These are phyloP conservation scores for Citrus glauca DNA, from an alignment of 345 rosid genomes.

Conservation along the genomic window DNA sequence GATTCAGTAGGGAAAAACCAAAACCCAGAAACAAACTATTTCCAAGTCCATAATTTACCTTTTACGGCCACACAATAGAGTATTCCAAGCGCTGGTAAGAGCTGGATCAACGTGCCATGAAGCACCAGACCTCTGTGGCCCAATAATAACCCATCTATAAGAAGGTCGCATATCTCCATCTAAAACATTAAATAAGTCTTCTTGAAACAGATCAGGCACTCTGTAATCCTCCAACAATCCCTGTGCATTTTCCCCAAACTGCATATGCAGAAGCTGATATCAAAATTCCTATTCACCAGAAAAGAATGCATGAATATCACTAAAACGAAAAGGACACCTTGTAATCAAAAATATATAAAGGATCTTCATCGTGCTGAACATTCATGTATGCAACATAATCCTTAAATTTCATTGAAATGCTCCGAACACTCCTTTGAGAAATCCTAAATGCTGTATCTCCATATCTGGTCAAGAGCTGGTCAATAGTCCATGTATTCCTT, in stretches of 20 bases:
- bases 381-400: constrained; percentile 79
- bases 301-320: not conserved
- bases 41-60: constrained; percentile 42
- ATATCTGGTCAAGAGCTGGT: constrained; percentile 51
- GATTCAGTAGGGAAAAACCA: not conserved
- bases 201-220: constrained; percentile 84
- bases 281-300: not conserved
- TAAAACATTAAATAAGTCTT: constrained; percentile 79
- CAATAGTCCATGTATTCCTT: constrained; percentile 73
- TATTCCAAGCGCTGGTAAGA: constrained; percentile 98
- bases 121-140: constrained; percentile 98
- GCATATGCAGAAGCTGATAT: constrained; percentile 22
- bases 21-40: not conserved
- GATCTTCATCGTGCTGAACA: constrained; percentile 90
- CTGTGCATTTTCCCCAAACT: constrained; percentile 89
- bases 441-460: constrained; percentile 73
- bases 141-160: constrained; percentile 89
- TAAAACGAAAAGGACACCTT: constrained; percentile 39
- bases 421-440: constrained; percentile 73
- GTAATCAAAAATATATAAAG: constrained; percentile 87
- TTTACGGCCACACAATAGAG: constrained; percentile 86
- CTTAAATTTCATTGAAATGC: constrained; percentile 65
- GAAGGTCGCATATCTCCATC: constrained; percentile 75
- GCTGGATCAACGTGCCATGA: constrained; percentile 99
- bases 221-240: constrained; percentile 71